These are phyloP conservation scores for Fraxinus greggii DNA, from an alignment of 305 asterid species.

Conservation along the genomic window DNA sequence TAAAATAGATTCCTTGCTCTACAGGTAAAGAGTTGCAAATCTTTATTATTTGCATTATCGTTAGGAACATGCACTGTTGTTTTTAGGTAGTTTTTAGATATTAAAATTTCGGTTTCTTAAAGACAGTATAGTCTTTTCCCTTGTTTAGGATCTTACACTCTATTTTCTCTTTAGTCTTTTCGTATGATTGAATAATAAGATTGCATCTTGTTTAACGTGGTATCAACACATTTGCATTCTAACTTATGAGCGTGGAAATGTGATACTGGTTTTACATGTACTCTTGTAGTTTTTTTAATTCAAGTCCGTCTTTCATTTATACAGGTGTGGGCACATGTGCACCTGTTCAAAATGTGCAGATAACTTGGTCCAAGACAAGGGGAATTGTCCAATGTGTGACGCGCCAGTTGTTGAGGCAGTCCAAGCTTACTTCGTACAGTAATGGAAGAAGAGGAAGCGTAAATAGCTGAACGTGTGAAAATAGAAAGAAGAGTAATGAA, in stretches of 20 bases:
- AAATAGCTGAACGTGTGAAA: slow-evolving; percentile 10
- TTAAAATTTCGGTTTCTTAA: background rate
- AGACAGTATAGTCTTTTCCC: background rate
- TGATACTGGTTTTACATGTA: background rate
- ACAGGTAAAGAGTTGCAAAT: slow-evolving; percentile 46
- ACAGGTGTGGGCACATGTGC: slow-evolving; percentile 98
- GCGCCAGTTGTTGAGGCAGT: slow-evolving; percentile 76
- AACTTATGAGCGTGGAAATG: background rate
- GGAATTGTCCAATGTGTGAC: slow-evolving; percentile 86
- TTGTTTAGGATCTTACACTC: background rate
- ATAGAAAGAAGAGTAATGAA: background rate
- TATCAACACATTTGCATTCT: background rate
- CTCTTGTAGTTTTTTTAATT: background rate
- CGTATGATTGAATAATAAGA: background rate
- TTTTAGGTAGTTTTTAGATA: background rate
- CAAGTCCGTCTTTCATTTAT: background rate
- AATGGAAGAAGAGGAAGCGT: slow-evolving; percentile 3
- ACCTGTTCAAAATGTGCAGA: slow-evolving; percentile 77
- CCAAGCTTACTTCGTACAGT: slow-evolving; percentile 63
- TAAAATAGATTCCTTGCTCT: slow-evolving; percentile 66
- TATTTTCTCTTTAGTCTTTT: background rate
- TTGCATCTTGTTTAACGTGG: background rate
- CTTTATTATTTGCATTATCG: background rate
- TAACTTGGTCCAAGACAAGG: slow-evolving; percentile 40
- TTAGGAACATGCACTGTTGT: background rate